A percentile compares a stretch with the other conserved stretches of the same genome.
phyloP scores from a whole-genome alignment of 176 grass and related monocot genomes.

The Ensete ventricosum region DNA sequence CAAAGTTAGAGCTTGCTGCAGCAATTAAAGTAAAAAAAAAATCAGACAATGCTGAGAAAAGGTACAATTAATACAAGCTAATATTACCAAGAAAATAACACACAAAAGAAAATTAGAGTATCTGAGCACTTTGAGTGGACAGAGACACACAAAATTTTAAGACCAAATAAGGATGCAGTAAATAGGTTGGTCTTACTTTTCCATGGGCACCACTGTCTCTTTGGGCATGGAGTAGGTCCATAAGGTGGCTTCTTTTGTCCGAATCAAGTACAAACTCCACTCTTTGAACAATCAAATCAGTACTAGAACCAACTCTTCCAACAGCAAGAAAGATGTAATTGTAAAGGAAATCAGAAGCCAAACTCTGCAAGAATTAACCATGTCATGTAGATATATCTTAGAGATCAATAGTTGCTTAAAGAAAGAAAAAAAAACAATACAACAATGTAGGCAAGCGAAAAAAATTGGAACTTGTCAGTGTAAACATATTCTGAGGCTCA shows the following conservation, averaged over 20 bases:
- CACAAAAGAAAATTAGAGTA: no score
- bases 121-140: no score
- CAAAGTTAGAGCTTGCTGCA: slow-evolving; percentile 67
- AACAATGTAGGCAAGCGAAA: no score
- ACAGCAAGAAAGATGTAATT: slow-evolving; percentile 83
- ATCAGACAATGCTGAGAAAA: background rate
- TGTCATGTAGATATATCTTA: background rate
- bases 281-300: slow-evolving; percentile 86
- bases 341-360: slow-evolving; percentile 74
- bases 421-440: no score
- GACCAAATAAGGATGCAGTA: background rate
- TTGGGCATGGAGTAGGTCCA: slow-evolving; percentile 87
- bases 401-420: background rate
- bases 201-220: slow-evolving; percentile 66
- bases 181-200: slow-evolving; percentile 33
- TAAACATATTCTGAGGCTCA: no score
- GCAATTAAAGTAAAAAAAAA: slow-evolving; percentile 10
- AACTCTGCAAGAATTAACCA: slow-evolving; percentile 32
- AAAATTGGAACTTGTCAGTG: no score
- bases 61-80: background rate
- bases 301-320: slow-evolving; percentile 93
- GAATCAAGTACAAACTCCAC: slow-evolving; percentile 75
- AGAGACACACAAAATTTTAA: background rate
- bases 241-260: slow-evolving; percentile 83
- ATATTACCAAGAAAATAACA: background rate